A percentile compares a stretch with the other conserved stretches of the same genome.
Evolutionary conservation across 106 monocot genomes (phyloP).

Genomic region (Dioscorea zingiberensis): DNA sequence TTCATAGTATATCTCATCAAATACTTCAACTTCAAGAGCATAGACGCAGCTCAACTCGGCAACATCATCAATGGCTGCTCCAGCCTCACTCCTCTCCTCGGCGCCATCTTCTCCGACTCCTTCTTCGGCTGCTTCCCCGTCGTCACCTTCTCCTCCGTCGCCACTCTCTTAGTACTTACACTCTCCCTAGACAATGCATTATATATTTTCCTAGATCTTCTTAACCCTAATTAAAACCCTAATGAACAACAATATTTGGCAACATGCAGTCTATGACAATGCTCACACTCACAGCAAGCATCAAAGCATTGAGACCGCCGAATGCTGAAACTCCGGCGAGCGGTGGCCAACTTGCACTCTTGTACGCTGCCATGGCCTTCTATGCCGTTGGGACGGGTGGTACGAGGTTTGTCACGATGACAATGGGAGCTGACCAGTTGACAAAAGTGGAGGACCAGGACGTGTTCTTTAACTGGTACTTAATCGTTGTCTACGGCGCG

Average conservation of each 20-base stretch:
- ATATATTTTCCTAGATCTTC: too few relatives aligned
- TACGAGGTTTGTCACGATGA: conserved; percentile 31
- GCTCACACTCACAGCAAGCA: conserved; percentile 37
- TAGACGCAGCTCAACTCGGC: conserved; percentile 58
- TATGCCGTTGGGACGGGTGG: conserved; percentile 35
- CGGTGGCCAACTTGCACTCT: conserved; percentile 25
- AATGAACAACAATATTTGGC: too few relatives aligned
- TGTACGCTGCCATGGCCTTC: conserved; percentile 30
- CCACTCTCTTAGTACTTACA: conserved; percentile 35
- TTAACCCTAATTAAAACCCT: too few relatives aligned
- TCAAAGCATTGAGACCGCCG: conserved; percentile 30
- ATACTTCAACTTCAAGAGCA: conserved; percentile 46
- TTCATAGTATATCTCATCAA: conserved; percentile 57
- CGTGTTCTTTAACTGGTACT: conserved; percentile 70
- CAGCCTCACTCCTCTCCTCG: conserved; percentile 48
- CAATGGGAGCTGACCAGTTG: conserved; percentile 65
- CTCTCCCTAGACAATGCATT: not conserved
- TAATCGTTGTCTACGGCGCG: conserved; percentile 27
- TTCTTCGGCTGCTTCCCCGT: conserved; percentile 55
- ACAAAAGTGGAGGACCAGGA: conserved; percentile 24
- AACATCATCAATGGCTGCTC: conserved; percentile 46
- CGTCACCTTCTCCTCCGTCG: conserved; percentile 21
- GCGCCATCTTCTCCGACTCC: conserved; percentile 58
- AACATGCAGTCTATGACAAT: conserved; percentile 29
- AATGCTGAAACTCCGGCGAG: not conserved